Evolutionary conservation across 2,329 filamentous ascomycete genomes (phyloP), one percentile per base, ranked within the genome.

Genomic region (Mollisiaceae sp.): DNA sequence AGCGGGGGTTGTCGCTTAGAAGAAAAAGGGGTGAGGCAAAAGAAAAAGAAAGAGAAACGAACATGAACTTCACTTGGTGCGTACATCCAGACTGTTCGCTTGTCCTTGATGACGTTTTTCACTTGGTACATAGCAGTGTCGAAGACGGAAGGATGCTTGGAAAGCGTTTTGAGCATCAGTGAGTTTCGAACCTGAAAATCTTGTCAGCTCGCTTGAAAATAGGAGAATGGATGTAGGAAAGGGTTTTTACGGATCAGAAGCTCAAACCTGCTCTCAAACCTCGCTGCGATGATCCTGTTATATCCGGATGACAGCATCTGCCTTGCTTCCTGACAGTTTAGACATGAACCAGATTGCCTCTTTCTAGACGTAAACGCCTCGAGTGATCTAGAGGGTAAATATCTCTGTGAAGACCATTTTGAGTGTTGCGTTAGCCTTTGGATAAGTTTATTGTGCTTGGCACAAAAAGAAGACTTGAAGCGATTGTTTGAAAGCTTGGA

Each of bases 281-380:
- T 76, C 73, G 60, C 60, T 69, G 59, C 71, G 67, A 8, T 70
- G 71, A 6, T 74, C 74, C 74, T 73, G 75, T 66, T 74, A 67
- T 36, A 74, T 75, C 14, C 72, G 72, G 59, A 76, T 70, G 41
- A 32, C 27, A 32, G 27, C 72, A 69, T 2, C 74, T 74, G 9
- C 72, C 71, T 60, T 74, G 73, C 32, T 55, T 67, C 59, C 73
- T 72, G 52, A 76, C 67, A 9, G 69, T 66, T 61, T 75, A 66
- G n/a, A 75, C 60, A 75, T 66, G 56, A 64, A 67, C 61, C 74
- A 74, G 59, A 75, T 67, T 14, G 65, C 60, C 20, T 74, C 70
- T 62, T 75, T 75, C 73, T 74, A 76, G 38, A 71, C 65, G 14
- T 74, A 67, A n/a, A 74, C 68, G 54, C 68, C 67, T 15, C 71